Evolutionary conservation across 345 rosid genomes (phyloP), one percentile per base, ranked within the genome.

Genomic region (Moricandia moricandioides): DNA sequence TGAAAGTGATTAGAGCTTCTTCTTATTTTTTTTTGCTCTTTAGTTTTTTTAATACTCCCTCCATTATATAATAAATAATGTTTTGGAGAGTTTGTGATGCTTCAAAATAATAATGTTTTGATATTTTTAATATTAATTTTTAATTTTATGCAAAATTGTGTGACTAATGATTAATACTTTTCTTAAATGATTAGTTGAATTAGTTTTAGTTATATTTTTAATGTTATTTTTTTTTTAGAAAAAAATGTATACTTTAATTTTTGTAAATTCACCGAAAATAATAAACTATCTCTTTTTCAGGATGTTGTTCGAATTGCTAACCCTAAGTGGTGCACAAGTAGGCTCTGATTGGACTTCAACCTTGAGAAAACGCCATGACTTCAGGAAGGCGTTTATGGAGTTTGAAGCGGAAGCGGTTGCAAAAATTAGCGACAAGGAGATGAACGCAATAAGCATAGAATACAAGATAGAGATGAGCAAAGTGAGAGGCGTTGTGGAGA

Each of bases 301-400:
- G 79, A 33, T 67, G 82, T 72, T 91, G 73, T 87, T 87, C 57
- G 97, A 91, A 82, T 72, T 88, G 77, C 79, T 88, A 33, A 83
- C 85, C 1, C 71, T 88, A 45, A 87, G 88, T 5, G 90, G 88
- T 4, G 90, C 88, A 55, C 97, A 91, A 79, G 85, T 91, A 56
- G 93, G 93, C 55, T 86, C 91, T 4, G 86, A 91, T 57, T 88
- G 97, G 97, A 85, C 87, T 61, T 85, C 90, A 70, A 69, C 75
- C 18, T 70, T 70, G 13, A 54, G 80, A 70, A 76, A 76, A 76
- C 80, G 80, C 30, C 65, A 76, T 30, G 80, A 70, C 59, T 76
- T 30, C 27, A 76, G 70, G 12, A 76, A 76, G 0, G 80, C 80
- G 9, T 76, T 76, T 11, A 63, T 69, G 75, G 80, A 69, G 18